Evolutionary conservation across 2,329 filamentous ascomycete species (phyloP).

Genomic region (Scedosporium minutisporum): DNA sequence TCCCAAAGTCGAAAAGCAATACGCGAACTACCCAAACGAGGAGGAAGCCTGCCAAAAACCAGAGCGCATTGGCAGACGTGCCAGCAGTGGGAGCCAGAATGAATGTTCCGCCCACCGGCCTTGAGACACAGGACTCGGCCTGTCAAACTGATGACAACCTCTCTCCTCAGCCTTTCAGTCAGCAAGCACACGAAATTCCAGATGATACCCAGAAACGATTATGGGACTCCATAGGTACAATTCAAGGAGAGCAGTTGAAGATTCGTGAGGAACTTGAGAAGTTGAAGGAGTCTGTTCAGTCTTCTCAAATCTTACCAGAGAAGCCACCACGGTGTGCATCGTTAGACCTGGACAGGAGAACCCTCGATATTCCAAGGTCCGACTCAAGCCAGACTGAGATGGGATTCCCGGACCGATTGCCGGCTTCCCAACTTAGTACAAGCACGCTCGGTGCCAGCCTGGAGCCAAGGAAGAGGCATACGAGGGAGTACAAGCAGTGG

Average conservation of each 20-base stretch:
- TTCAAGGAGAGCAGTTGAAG: not conserved
- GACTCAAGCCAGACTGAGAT: not conserved
- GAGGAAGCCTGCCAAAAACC: not conserved
- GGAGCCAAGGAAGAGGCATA: not conserved
- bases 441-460: not conserved
- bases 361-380: not conserved
- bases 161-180: not conserved
- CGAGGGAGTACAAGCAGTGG: slow-evolving; percentile 5
- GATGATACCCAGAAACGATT: not conserved
- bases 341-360: not conserved
- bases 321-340: not conserved
- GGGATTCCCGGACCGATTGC: not conserved
- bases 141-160: not conserved
- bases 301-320: not conserved
- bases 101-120: no score
- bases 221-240: not conserved
- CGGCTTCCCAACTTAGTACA: not conserved
- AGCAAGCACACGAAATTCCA: not conserved
- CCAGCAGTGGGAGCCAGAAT: not conserved
- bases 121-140: no score
- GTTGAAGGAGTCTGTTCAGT: not conserved
- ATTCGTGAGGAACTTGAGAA: not conserved
- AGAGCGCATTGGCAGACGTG: not conserved
- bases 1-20: not conserved
- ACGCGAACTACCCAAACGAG: not conserved